Evolutionary conservation across 1,284 basidiomycete genomes (phyloP), one percentile per base, ranked within the genome.

Genomic region (Termitomyces sp.): DNA sequence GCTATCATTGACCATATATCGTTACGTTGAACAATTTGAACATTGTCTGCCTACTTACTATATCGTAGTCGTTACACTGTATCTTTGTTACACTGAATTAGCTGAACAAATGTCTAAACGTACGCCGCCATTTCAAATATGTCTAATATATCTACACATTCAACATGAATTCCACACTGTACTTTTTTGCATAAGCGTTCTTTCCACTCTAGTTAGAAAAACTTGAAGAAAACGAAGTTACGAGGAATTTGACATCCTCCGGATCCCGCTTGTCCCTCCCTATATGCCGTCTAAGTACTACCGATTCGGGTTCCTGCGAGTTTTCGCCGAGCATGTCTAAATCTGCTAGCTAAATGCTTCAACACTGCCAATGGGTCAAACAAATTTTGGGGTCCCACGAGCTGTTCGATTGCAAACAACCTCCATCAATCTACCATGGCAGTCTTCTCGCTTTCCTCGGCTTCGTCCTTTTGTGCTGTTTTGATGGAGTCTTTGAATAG

Each of bases 381-480:
- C 36, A 41, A 42, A 13, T 52, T 47, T 30, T 50, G n/a, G 7
- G 36, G 46, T 3, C 56, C 24, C 24, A 24, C 3, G 24, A 24
- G 24, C 24, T 52, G 12, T 39, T 45, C 13, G 4, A 56, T 24
- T 28, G 53, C 59, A 24, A 56, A 43, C 28, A 41, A 43, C 45
- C 49, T 28, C 56, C 54, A 58, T 52, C 59, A 56, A 5, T 49
- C 36, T n/a, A 48, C 17, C 59, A 56, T 54, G 6, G 30, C 40
- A 30, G 30, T 38, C 41, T 43, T 46, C 41, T 60, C 52, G 12
- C 15, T 19, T 13, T 33, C 26, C 41, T 60, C 52, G 12, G 19
- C 28, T 13, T 33, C 26, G 9, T 52, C 34, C 5, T 38, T 17
- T 10, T 53, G 31, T n/a, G 28, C 53, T 31, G 30, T 41, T 24